Evolutionary conservation across 139 green algal species (phyloP).

Genomic region (Yamagishiella unicocca): DNA sequence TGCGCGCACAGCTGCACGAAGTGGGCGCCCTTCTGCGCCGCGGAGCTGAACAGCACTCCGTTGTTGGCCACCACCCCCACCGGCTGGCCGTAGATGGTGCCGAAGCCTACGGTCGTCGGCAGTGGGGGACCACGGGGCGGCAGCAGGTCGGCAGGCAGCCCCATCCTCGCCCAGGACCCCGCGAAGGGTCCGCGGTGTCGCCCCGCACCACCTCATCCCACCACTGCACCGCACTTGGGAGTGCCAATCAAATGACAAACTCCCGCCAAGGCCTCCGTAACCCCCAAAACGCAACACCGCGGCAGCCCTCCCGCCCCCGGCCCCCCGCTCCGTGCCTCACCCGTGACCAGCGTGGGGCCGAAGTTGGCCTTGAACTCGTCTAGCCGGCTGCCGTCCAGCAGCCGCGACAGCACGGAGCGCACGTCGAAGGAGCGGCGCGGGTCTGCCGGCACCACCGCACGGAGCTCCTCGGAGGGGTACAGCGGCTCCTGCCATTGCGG

Average conservation of each 20-base stretch:
- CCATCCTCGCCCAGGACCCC: too few species aligned
- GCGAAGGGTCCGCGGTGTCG: too few species aligned
- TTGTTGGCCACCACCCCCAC: slow-evolving; percentile 97
- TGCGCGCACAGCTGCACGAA: slow-evolving; percentile 79
- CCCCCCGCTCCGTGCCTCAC: slow-evolving; percentile 38
- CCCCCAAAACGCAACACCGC: too few species aligned
- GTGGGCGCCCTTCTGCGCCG: slow-evolving; percentile 88
- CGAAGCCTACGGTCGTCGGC: slow-evolving; percentile 74
- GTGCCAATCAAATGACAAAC: too few species aligned
- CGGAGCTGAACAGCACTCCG: slow-evolving; percentile 90
- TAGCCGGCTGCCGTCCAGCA: slow-evolving; percentile 90
- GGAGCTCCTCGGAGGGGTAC: slow-evolving; percentile 73
- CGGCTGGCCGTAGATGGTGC: slow-evolving; percentile 76
- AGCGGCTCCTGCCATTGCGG: slow-evolving; percentile 78
- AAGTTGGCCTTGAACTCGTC: slow-evolving; percentile 96
- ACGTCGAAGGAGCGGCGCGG: slow-evolving; percentile 80
- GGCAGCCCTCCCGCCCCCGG: too few species aligned
- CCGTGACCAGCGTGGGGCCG: slow-evolving; percentile 91
- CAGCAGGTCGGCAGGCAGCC: neutral
- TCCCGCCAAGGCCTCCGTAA: too few species aligned
- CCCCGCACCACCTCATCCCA: too few species aligned
- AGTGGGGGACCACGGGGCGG: neutral
- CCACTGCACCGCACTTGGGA: too few species aligned
- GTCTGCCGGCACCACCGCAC: slow-evolving; percentile 73
- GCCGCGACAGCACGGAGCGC: slow-evolving; percentile 76